A percentile compares a stretch with the other conserved stretches of the same genome.
phyloP scores from a whole-genome alignment of 305 asterid genomes.

The Solanum aculeatissimum region DNA sequence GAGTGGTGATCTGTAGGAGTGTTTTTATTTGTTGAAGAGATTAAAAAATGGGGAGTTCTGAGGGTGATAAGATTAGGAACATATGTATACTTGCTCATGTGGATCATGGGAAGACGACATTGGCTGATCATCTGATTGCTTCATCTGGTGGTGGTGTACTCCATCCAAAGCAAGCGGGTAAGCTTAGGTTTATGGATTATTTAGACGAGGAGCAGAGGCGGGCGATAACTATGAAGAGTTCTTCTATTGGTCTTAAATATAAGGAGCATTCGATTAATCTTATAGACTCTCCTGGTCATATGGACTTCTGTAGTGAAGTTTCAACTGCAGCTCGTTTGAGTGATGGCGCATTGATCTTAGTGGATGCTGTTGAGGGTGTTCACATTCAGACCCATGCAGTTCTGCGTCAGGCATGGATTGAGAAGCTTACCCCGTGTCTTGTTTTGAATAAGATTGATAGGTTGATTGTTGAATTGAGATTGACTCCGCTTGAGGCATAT shows the following conservation, averaged over 20 bases:
- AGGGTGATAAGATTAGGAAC: constrained; percentile 33
- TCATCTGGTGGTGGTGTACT: constrained; percentile 88
- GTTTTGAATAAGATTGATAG: constrained; percentile 87
- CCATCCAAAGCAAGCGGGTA: constrained; percentile 97
- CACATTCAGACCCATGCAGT: constrained; percentile 98
- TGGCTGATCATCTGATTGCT: constrained; percentile 89
- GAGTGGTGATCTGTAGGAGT: not conserved
- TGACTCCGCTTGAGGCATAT: constrained; percentile 88
- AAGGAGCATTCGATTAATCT: constrained; percentile 49
- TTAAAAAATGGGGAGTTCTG: constrained; percentile 15
- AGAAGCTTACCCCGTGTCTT: constrained; percentile 73
- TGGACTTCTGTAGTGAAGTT: constrained; percentile 98
- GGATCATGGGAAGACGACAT: constrained; percentile 94
- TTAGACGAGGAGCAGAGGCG: constrained; percentile 96
- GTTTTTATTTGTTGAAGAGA: not conserved
- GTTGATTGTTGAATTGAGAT: constrained; percentile 55
- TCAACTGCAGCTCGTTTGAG: constrained; percentile 96
- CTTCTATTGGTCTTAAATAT: constrained; percentile 64
- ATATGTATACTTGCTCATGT: constrained; percentile 97
- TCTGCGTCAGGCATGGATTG: constrained; percentile 91
- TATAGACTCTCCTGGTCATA: constrained; percentile 95
- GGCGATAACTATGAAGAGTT: constrained; percentile 96
- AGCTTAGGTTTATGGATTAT: constrained; percentile 88
- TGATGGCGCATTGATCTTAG: constrained; percentile 83
- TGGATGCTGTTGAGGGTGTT: constrained; percentile 96